phyloP scores from a whole-genome alignment of 768 basidiomycete species.

The Kockovaella imperatae region DNA sequence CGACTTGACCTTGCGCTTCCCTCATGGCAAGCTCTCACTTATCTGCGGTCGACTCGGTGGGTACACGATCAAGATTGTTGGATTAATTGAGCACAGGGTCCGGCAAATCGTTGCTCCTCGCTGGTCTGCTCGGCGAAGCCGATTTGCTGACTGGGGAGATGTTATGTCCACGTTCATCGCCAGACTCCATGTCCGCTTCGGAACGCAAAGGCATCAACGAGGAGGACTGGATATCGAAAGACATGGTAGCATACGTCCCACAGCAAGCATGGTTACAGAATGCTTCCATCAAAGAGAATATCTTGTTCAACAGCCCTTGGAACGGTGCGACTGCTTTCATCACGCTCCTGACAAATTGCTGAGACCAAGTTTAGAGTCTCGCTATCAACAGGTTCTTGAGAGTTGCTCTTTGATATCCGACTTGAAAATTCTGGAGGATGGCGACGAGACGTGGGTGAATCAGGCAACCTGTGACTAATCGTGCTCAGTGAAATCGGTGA shows the following conservation, averaged over 20 bases:
- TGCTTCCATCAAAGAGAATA: conserved; percentile 77
- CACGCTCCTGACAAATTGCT: no score
- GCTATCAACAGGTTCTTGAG: conserved; percentile 71
- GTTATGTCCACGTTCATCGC: conserved; percentile 73
- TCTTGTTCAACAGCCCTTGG: conserved; percentile 70
- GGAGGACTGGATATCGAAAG: conserved; percentile 68
- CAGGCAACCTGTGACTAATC: no score
- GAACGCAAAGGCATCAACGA: conserved; percentile 45
- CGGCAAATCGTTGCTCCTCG: conserved; percentile 77
- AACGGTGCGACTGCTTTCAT: no score
- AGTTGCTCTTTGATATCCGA: conserved; percentile 70
- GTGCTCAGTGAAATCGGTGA: conserved; percentile 49
- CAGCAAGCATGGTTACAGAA: conserved; percentile 60
- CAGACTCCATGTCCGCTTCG: conserved; percentile 64
- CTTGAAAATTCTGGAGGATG: conserved; percentile 57
- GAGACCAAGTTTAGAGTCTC: no score
- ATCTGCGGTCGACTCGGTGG: conserved; percentile 73
- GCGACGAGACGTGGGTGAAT: conserved; percentile 60
- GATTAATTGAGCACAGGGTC: conserved; percentile 47
- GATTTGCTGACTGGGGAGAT: conserved; percentile 75
- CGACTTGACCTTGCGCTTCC: conserved; percentile 72
- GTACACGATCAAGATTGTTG: background rate
- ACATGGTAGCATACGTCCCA: conserved; percentile 80
- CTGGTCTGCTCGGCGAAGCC: conserved; percentile 79
- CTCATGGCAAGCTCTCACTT: conserved; percentile 66